Conservation (phyloP, 1,139 yeast genomes). For the Blastobotrys ciferrii region DNA sequence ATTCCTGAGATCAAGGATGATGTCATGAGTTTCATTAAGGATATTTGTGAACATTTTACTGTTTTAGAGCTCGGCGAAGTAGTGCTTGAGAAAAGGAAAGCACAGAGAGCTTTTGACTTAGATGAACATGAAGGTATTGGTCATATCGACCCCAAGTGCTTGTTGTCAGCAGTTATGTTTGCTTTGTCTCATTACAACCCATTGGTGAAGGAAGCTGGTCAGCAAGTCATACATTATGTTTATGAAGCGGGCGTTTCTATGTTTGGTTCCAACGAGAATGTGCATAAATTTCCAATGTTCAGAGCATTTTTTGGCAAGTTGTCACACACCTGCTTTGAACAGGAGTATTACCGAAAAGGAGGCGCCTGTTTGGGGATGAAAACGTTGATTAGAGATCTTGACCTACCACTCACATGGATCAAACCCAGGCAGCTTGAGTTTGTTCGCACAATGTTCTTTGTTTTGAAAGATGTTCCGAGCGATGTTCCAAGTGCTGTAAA, state of each 20-base stretch:
- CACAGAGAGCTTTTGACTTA: conserved; percentile 68
- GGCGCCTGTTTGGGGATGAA: conserved; percentile 88
- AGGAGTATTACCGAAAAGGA: conserved; percentile 75
- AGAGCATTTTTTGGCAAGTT: conserved; percentile 76
- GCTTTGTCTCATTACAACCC: conserved; percentile 78
- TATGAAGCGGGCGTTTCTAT: conserved; percentile 61
- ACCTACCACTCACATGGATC: conserved; percentile 70
- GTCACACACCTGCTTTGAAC: conserved; percentile 89
- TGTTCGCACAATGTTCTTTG: conserved; percentile 83
- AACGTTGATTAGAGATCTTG: conserved; percentile 66
- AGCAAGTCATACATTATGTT: conserved; percentile 60
- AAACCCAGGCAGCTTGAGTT: conserved; percentile 73
- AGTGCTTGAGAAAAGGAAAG: conserved; percentile 65
- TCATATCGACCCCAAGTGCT: conserved; percentile 63
- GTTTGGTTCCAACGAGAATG: conserved; percentile 65
- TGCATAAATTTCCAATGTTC: conserved; percentile 70
- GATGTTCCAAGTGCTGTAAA: conserved; percentile 84
- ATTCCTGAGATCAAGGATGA: conserved; percentile 72
- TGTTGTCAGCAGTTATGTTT: conserved; percentile 71
- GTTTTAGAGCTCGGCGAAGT: conserved; percentile 74
- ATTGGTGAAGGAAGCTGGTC: conserved; percentile 69
- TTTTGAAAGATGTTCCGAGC: conserved; percentile 83
- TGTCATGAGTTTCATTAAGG: conserved; percentile 59
- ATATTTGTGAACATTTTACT: conserved; percentile 76
- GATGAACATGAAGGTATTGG: conserved; percentile 78